Evolutionary conservation across 768 basidiomycete species (phyloP).

Genomic region (Russula compacta): DNA sequence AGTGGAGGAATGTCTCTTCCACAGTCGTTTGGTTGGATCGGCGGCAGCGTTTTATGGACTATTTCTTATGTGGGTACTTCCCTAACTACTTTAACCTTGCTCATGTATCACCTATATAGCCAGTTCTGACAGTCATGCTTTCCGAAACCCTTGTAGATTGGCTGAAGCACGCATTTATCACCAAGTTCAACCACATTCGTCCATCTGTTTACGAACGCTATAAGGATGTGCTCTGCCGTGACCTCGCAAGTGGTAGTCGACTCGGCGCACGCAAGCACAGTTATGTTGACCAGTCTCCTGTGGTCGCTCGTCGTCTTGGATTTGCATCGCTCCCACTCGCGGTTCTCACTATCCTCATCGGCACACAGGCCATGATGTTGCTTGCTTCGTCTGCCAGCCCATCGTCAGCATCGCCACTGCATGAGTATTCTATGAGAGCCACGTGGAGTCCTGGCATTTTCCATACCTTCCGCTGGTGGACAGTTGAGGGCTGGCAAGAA

Average conservation of each 20-base stretch:
- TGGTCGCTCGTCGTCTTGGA: slow-evolving; percentile 87
- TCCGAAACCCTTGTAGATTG: slow-evolving; percentile 96
- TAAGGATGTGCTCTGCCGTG: slow-evolving; percentile 90
- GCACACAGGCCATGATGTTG: slow-evolving; percentile 58
- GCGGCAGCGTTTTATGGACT: slow-evolving; percentile 71
- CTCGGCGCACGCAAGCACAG: slow-evolving; percentile 71
- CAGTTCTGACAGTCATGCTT: slow-evolving; percentile 80
- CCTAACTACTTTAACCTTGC: neutral
- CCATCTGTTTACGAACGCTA: slow-evolving; percentile 93
- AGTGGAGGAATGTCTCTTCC: slow-evolving; percentile 62
- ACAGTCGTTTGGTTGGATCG: slow-evolving; percentile 77
- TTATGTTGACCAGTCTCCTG: slow-evolving; percentile 91
- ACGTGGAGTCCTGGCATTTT: slow-evolving; percentile 26
- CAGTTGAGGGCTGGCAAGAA: slow-evolving; percentile 18
- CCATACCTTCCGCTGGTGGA: slow-evolving; percentile 38
- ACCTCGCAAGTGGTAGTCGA: slow-evolving; percentile 73
- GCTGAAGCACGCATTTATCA: slow-evolving; percentile 99
- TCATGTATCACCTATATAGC: slow-evolving; percentile 38
- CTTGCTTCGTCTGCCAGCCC: slow-evolving; percentile 36
- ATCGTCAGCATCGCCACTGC: slow-evolving; percentile 10
- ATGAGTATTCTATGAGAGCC: slow-evolving; percentile 22
- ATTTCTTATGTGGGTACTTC: slow-evolving; percentile 71
- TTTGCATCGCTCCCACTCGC: slow-evolving; percentile 91
- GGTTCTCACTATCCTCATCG: slow-evolving; percentile 68
- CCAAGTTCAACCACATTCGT: slow-evolving; percentile 97